These are phyloP conservation scores for Hypoxylon sp. DNA, from an alignment of 2,329 filamentous ascomycete genomes.

Conservation along the genomic window DNA sequence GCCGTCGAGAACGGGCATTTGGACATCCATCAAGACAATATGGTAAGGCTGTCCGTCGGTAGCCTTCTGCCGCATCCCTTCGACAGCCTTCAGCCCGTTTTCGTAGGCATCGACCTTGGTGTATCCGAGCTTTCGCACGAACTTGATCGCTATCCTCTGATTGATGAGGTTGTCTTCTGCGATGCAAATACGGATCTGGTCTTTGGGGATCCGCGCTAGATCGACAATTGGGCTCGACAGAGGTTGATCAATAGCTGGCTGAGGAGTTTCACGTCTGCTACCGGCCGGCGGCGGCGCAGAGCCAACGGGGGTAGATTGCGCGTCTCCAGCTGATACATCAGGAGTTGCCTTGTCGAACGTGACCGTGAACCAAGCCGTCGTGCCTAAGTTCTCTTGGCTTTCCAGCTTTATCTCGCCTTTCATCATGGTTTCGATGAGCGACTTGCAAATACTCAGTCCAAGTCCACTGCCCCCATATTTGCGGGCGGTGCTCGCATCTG, in stretches of 20 bases:
- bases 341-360: conserved; percentile 82
- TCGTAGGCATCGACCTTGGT: conserved; percentile 83
- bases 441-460: conserved; percentile 93
- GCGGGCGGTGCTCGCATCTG: conserved; percentile 86
- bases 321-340: conserved; percentile 65
- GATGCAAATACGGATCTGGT: conserved; percentile 86
- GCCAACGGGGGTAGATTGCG: conserved; percentile 49
- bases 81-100: conserved; percentile 87
- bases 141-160: conserved; percentile 91
- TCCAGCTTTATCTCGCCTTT: conserved; percentile 84
- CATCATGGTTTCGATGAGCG: conserved; percentile 91
- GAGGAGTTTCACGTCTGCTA: conserved; percentile 40
- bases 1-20: conserved; percentile 93
- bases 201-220: conserved; percentile 75
- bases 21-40: conserved; percentile 92
- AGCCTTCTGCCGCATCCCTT: conserved; percentile 79
- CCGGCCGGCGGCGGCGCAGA: conserved; percentile 52
- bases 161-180: conserved; percentile 97
- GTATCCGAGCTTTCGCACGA: conserved; percentile 86
- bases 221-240: conserved; percentile 63
- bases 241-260: conserved; percentile 51
- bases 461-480: conserved; percentile 93
- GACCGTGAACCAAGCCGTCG: conserved; percentile 79
- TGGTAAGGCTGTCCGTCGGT: conserved; percentile 81
- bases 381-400: conserved; percentile 75